These are phyloP conservation scores for Linnemannia exigua DNA, from an alignment of 192 early-diverging fungal species.

Conservation along the genomic window DNA sequence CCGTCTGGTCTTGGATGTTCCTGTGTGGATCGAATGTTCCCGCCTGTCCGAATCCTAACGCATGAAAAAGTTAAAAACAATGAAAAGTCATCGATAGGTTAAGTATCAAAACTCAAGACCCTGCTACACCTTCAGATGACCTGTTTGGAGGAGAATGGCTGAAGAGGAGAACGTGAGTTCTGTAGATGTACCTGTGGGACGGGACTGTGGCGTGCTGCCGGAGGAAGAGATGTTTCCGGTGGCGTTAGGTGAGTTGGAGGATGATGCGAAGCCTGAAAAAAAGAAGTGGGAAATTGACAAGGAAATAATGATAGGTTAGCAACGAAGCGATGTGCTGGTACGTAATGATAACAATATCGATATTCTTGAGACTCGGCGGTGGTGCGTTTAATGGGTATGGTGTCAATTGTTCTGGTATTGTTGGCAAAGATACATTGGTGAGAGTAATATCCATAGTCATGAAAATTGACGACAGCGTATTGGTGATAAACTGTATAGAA, in stretches of 20 bases:
- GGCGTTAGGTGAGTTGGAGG: constrained; percentile 41
- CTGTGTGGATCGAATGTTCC: constrained; percentile 51
- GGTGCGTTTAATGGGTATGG: too few species aligned
- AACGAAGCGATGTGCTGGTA: background rate
- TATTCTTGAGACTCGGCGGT: too few species aligned
- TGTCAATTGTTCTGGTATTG: too few species aligned
- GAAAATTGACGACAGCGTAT: too few species aligned
- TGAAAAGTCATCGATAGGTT: background rate
- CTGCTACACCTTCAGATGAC: too few species aligned
- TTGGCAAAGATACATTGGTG: too few species aligned
- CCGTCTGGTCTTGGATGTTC: constrained; percentile 43
- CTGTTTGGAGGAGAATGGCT: too few species aligned
- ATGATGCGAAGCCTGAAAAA: constrained; percentile 34
- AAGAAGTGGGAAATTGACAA: background rate
- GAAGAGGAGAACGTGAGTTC: background rate
- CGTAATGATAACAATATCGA: background rate
- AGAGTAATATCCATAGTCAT: too few species aligned
- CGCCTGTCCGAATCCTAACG: constrained; percentile 33
- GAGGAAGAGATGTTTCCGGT: constrained; percentile 42
- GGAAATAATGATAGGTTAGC: background rate
- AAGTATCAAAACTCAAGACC: too few species aligned
- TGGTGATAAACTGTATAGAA: too few species aligned
- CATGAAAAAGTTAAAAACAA: too few species aligned
- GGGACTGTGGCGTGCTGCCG: constrained; percentile 42
- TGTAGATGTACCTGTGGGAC: constrained; percentile 40